These are phyloP conservation scores for Hyaloperonospora brassicae DNA, from an alignment of 352 stramenopile genomes.

Conservation along the genomic window DNA sequence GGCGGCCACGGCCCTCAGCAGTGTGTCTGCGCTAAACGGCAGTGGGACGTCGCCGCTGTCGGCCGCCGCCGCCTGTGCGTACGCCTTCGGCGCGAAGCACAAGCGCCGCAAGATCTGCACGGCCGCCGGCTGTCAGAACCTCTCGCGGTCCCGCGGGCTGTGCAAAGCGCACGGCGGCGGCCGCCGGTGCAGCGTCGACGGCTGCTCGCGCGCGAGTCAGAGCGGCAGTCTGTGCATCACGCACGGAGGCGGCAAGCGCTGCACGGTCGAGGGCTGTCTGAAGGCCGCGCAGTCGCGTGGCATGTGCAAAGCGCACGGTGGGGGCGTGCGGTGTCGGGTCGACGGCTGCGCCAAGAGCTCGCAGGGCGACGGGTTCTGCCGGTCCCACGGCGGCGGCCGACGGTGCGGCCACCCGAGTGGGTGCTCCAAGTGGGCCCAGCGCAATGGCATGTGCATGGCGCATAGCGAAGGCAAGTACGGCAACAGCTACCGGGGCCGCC, in stretches of 20 bases:
- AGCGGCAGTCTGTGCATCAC: slow-evolving; percentile 79
- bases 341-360: slow-evolving; percentile 78
- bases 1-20: slow-evolving; percentile 22
- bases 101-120: slow-evolving; percentile 82
- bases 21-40: slow-evolving; percentile 19
- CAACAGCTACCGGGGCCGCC: slow-evolving; percentile 66
- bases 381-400: slow-evolving; percentile 61
- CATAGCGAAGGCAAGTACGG: slow-evolving; percentile 78
- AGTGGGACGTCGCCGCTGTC: background rate
- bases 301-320: slow-evolving; percentile 81
- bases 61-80: no score
- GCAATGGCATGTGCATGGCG: slow-evolving; percentile 82
- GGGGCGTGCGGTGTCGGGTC: slow-evolving; percentile 73
- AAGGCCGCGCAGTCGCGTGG: slow-evolving; percentile 73
- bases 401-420: slow-evolving; percentile 64
- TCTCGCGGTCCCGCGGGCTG: slow-evolving; percentile 66
- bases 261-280: slow-evolving; percentile 65
- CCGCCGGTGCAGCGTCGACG: slow-evolving; percentile 67
- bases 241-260: slow-evolving; percentile 77
- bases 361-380: slow-evolving; percentile 78
- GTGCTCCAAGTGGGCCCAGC: slow-evolving; percentile 76
- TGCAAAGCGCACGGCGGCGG: no score
- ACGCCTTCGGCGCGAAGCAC: no score
- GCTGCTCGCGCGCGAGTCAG: slow-evolving; percentile 69
- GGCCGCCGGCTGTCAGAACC: slow-evolving; percentile 60